Base-by-base conservation (phyloP, 345 rosid genomes). In the Gossypium thurberi region DNA sequence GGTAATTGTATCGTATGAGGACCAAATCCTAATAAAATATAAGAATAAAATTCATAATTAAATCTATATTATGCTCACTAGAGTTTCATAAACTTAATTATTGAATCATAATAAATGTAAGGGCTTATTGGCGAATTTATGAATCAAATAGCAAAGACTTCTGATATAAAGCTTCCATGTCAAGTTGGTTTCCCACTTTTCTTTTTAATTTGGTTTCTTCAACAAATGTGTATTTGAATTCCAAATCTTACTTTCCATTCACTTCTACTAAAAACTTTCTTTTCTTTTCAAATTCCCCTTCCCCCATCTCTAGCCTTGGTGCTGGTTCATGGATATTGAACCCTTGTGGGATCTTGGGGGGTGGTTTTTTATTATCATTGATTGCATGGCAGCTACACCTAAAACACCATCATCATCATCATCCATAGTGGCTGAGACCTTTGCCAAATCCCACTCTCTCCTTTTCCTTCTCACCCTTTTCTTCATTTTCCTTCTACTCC, bases 251-350 rank as follows among this genome's bases (percentile, higher is more conserved):
- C 88, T 83, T 81, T 85, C 78, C 71, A 23, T 81, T 80, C 73
- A 60, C 88, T 79, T 83, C 79, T 57, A 71, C 61, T 82, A 83
- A 84, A 84, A 58, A 56, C 85, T 3, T 80, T 79, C 85, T 81
- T 60, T 78, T 78, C 23, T 65, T 68, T 61, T 59, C 25, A 11
- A 25, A 23, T 33, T 51, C 23, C 2, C 33, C 18, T 65, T 46
- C 69, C 17, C 33, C 40, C 18, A 61, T 20, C 23, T 48, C 26
- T 80, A 76, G 84, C 81, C 80, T 73, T 77, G 85, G 84, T 68
- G 81, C 88, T 90, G 93, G 98, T 91, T 94, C 82, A 94, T 94
- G 98, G 98, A 94, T 94, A 94, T 92, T 90, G 97, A 89, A 87
- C 91, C 95, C 92, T 88, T 91, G 83, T 89, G 94, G 96, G 86